phyloP scores from a whole-genome alignment of 352 stramenopile species.

The Saprolegnia parasitica region DNA sequence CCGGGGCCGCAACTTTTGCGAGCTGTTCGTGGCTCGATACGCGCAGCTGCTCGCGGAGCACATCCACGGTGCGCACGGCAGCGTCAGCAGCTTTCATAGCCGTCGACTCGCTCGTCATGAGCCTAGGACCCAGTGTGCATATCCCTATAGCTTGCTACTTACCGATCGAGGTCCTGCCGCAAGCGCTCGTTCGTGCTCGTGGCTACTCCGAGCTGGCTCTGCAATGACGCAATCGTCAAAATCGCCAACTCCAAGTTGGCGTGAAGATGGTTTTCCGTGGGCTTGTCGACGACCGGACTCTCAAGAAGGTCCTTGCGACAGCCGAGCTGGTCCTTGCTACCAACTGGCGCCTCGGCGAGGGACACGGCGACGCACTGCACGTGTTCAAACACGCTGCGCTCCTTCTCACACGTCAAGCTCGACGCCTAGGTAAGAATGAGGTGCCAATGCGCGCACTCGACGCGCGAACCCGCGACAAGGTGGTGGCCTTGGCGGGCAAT shows the following conservation, averaged over 20 bases:
- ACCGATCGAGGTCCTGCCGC: conserved; percentile 17
- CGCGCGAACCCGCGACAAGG: background rate
- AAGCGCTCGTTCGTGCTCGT: conserved; percentile 7
- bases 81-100: conserved; percentile 11
- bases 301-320: background rate
- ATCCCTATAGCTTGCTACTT: background rate
- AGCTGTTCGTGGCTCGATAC: background rate
- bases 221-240: conserved; percentile 9
- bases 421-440: background rate
- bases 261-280: background rate
- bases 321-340: background rate
- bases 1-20: background rate
- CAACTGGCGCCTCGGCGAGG: background rate
- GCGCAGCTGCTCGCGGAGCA: conserved; percentile 8
- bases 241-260: conserved; percentile 22
- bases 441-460: background rate
- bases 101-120: conserved; percentile 6
- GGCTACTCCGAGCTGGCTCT: conserved; percentile 7
- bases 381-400: background rate
- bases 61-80: conserved; percentile 1
- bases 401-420: conserved; percentile 10
- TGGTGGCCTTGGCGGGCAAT: background rate
- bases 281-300: background rate
- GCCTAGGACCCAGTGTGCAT: background rate
- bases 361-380: too few species aligned